A percentile compares a stretch with the other conserved stretches of the same genome.
Evolutionary conservation across 1,284 basidiomycete genomes (phyloP).

Genomic region (Sanghuangporus baumii): DNA sequence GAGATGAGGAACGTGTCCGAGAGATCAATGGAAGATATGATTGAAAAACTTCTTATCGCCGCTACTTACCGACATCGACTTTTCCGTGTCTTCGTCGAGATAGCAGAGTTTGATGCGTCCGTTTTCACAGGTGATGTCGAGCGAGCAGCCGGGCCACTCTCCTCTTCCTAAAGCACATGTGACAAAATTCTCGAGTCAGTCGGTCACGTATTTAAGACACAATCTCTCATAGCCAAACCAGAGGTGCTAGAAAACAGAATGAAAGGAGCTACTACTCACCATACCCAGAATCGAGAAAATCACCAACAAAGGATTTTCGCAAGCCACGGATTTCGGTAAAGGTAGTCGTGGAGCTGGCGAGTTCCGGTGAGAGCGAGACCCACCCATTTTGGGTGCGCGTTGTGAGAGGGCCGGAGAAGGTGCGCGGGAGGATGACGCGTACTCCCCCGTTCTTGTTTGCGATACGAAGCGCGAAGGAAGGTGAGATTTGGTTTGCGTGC

Average conservation of each 20-base stretch:
- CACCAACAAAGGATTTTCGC: conserved; percentile 15
- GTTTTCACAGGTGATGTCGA: conserved; percentile 14
- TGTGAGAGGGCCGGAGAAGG: conserved; percentile 15
- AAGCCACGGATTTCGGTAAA: conserved; percentile 14
- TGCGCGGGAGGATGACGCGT: conserved; percentile 7
- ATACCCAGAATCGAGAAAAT: conserved; percentile 12
- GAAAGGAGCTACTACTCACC: background rate
- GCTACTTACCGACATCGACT: background rate
- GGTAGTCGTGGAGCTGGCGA: background rate
- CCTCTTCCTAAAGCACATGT: conserved; percentile 3
- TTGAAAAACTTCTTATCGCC: background rate
- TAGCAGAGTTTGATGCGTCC: conserved; percentile 16
- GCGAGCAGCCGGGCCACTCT: conserved; percentile 13
- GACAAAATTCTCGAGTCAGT: background rate
- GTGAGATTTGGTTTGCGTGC: background rate
- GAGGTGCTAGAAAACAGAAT: background rate
- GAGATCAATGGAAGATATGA: background rate
- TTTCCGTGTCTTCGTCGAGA: conserved; percentile 9
- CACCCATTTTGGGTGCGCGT: conserved; percentile 12
- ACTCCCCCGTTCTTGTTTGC: conserved; percentile 8
- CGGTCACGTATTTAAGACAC: background rate
- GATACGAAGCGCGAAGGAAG: conserved; percentile 8
- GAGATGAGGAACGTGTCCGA: background rate
- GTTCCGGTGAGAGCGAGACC: background rate
- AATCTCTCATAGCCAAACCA: background rate